phyloP scores from a whole-genome alignment of 1,139 yeast species.

The Blastobotrys arbuscula region DNA sequence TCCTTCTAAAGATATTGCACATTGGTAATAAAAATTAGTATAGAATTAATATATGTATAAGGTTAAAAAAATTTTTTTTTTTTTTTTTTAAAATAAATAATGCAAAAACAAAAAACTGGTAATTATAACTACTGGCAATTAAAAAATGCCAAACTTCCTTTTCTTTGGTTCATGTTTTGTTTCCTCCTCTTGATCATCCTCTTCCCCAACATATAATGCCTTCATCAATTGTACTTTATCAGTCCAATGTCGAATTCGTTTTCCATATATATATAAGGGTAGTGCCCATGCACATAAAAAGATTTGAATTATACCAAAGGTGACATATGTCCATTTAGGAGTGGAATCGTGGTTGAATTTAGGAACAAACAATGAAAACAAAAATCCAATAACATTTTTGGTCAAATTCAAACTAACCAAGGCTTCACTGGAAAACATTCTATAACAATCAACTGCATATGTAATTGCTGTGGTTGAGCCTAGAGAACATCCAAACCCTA shows the following conservation, averaged over 20 bases:
- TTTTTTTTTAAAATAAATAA: background rate
- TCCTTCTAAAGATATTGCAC: slow-evolving; percentile 11
- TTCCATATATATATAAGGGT: slow-evolving; percentile 54
- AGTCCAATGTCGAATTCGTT: slow-evolving; percentile 46
- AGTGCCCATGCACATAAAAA: slow-evolving; percentile 46
- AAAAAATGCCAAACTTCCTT: slow-evolving; percentile 2
- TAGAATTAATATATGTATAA: background rate
- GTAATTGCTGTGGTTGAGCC: slow-evolving; percentile 61
- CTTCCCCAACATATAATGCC: slow-evolving; percentile 20
- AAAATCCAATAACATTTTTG: slow-evolving; percentile 52
- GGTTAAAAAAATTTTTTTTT: background rate
- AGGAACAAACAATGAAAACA: slow-evolving; percentile 54
- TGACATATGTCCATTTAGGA: slow-evolving; percentile 44
- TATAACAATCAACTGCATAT: slow-evolving; percentile 54
- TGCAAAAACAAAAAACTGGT: background rate
- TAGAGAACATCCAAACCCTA: slow-evolving; percentile 55
- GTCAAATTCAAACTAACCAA: slow-evolving; percentile 51
- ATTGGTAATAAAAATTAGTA: slow-evolving; percentile 11
- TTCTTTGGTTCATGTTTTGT: background rate
- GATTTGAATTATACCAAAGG: slow-evolving; percentile 50
- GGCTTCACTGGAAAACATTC: slow-evolving; percentile 54
- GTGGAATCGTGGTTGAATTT: slow-evolving; percentile 43
- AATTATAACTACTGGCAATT: background rate
- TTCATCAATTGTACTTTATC: slow-evolving; percentile 28
- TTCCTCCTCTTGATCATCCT: background rate